A percentile compares a stretch with the other conserved stretches of the same genome.
Evolutionary conservation across 805 yeast species (phyloP).

Genomic region (Hanseniaspora lachancei): DNA sequence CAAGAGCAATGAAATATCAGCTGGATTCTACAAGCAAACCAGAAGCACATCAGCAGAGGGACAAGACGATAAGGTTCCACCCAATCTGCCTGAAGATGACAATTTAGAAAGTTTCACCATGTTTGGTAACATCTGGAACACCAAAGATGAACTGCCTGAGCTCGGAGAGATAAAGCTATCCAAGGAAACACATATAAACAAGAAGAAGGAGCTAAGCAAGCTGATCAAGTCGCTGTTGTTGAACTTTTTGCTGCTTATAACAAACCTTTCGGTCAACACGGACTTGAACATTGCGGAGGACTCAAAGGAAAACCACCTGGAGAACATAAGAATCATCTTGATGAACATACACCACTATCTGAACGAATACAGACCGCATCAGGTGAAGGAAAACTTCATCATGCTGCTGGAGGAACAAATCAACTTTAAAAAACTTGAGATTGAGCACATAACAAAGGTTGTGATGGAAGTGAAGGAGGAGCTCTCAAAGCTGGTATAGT

Average conservation of each 20-base stretch:
- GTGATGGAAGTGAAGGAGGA: conserved; percentile 33
- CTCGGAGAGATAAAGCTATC: conserved; percentile 62
- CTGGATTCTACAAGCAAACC: conserved; percentile 15
- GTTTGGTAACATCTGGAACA: conserved; percentile 83
- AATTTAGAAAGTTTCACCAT: conserved; percentile 58
- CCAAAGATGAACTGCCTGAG: conserved; percentile 59
- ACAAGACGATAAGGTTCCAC: conserved; percentile 16
- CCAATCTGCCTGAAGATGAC: conserved; percentile 22
- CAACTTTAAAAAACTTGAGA: conserved; percentile 45
- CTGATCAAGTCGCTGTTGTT: conserved; percentile 65
- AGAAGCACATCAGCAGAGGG: conserved; percentile 20
- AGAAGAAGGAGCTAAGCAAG: conserved; percentile 62
- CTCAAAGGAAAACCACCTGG: conserved; percentile 50
- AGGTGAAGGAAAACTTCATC: conserved; percentile 78
- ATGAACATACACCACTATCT: conserved; percentile 84
- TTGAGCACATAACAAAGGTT: conserved; percentile 30
- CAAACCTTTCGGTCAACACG: conserved; percentile 65
- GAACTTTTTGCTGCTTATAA: conserved; percentile 71
- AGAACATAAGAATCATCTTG: conserved; percentile 63
- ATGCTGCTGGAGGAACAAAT: conserved; percentile 60
- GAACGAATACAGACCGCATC: conserved; percentile 90
- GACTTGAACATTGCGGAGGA: neutral
- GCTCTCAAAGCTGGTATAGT: conserved; percentile 26
- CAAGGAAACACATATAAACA: conserved; percentile 36
- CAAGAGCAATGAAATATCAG: conserved; percentile 13